Evolutionary conservation across 768 basidiomycete genomes (phyloP), one percentile per base, ranked within the genome.

Genomic region (Tephrocybe sp.): DNA sequence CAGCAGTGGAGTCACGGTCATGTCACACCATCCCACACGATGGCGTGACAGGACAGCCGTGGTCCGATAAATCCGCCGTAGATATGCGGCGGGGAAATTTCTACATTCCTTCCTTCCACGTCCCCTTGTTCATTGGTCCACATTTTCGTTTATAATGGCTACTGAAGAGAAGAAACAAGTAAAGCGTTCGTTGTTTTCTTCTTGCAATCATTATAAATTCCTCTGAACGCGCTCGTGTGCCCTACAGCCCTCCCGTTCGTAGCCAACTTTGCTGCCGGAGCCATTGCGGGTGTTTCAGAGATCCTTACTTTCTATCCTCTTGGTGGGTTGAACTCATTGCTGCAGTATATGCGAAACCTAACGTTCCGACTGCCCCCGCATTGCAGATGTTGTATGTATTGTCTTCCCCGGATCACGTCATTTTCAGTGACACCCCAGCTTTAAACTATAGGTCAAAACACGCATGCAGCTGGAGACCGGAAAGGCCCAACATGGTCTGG

Each of bases 391-490:
- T 61, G 90, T 92, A 70, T 60, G 90, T 82, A 21, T 36, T 24
- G 18, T 40, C 34, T 42, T 42, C 37, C 29, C 45, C 34, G 42
- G 40, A 42, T 50, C 53, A 53, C 45, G 47, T 50, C 37, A 41
- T 22, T 39, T 24, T 31, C 45, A 23, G 38, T 47, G 43, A 47
- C 40, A 43, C 47, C 40, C 29, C 29, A 4, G 12, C 36, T 52
- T 52, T 41, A 23, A 49, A 42, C 30, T 36, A 15, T 62, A 93
- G 90, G 93, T 97, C 64, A 97, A 99, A 73, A 99, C 97, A 18
- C 90, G 97, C 22, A 94, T 97, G 84, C 97, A 99, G 65, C 77
- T 99, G n/a, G 88, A 90, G 64, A 89, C 85, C 4, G 91, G 91
- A 3, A 91, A 88, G 69, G 69, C 76, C 29, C 68, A 79, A 38